Base-by-base conservation (phyloP, 176 grass and related monocot species). In the Triticum urartu region DNA sequence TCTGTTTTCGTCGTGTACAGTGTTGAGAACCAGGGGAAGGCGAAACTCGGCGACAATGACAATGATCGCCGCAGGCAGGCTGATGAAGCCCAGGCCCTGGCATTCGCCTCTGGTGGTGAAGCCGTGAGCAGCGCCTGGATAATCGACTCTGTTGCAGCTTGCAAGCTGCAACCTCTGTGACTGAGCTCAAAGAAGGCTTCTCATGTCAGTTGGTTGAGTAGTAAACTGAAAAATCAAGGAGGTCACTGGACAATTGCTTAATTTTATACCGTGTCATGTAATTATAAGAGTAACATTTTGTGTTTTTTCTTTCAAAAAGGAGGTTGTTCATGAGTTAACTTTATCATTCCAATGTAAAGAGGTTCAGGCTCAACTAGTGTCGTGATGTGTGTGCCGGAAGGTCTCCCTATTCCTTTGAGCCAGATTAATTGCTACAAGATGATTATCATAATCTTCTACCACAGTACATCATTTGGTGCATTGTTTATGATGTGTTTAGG, bases 81-180 rank as follows among this genome's bases (percentile, higher is more conserved):
- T 0, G 14, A 32, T 84, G 86, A 92, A 64, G 90, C 88, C 9
- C 84, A 92, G 50, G 84, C 34, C 56, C 90, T 98, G 54, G 92
- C 90, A 33, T 47, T 47, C 17, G 88, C 91, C 48, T 95, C 91
- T 15, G 91, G 93, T 61, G 91, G 93, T 58, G 89, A 73, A 89
- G 75, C 69, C 39, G 92, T 60, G 22, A 90, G 90, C 74, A 98
- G 86, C 9, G 82, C 84, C 71, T 98, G 93, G 96, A 89, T 98
- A 67, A 92, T 94, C 2, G 88, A 98, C 72, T 95, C 93, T 0
- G 91, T 98, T 72, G 88, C 96, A 33, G 88, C 91, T 42, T 98
- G 90, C 88, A 89, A 80, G 12, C 69, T 95, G 52, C 90, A 89
- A 38, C 78, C 90, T 18, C 32, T 92, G 9, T 91, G 72, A 59